Conservation (phyloP, 345 rosid species). For the Murraya paniculata region DNA sequence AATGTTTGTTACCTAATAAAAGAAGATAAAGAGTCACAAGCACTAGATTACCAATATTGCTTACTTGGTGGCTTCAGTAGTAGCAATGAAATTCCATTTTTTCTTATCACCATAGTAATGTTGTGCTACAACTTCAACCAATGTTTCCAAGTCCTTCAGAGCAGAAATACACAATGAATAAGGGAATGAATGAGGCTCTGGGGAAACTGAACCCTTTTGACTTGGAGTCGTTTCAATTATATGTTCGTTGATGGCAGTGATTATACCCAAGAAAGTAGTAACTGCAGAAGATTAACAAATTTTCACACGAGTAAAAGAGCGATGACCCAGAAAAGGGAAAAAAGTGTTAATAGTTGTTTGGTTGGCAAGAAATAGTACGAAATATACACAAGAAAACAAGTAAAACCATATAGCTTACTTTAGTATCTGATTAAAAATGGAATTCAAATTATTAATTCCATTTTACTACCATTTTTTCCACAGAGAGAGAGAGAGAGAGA, state of each 20-base stretch:
- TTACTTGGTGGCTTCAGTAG: conserved; percentile 81
- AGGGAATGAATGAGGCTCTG: conserved; percentile 53
- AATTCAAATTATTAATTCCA: neutral
- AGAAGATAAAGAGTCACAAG: conserved; percentile 6
- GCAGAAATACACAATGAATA: conserved; percentile 73
- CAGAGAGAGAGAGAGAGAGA: neutral
- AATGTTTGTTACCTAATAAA: neutral
- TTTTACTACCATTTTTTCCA: neutral
- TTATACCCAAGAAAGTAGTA: conserved; percentile 74
- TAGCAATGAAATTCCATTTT: conserved; percentile 86
- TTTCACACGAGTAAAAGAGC: neutral
- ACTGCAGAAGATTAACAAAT: conserved; percentile 52
- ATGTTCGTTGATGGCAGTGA: conserved; percentile 82
- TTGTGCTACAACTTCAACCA: conserved; percentile 86
- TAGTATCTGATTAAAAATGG: neutral
- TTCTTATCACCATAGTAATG: conserved; percentile 70
- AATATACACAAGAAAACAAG: neutral
- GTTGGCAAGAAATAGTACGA: neutral
- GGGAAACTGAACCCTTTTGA: conserved; percentile 31
- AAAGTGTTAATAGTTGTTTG: neutral
- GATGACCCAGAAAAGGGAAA: neutral
- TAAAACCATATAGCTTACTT: neutral
- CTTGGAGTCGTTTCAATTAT: conserved; percentile 66
- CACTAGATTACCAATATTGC: conserved; percentile 18
- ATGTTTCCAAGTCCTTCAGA: conserved; percentile 78